These are phyloP conservation scores for Ophiocordyceps camponoti-leonardi DNA, from an alignment of 2,329 filamentous ascomycete genomes.

Conservation along the genomic window DNA sequence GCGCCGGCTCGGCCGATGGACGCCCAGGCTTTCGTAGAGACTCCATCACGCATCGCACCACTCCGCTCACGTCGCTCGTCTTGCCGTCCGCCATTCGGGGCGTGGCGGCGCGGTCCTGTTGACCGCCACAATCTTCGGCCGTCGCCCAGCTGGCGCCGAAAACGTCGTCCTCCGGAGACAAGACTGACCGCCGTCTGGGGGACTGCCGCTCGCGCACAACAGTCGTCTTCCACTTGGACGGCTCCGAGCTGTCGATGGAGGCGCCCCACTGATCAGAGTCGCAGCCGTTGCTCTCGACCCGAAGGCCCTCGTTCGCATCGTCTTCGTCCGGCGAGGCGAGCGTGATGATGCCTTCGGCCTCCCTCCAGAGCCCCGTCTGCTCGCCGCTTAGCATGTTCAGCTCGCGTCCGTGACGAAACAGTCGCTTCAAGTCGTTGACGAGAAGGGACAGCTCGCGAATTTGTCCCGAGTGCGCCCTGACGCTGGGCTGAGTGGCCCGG, in stretches of 20 bases:
- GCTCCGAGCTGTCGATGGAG: slow-evolving; percentile 22
- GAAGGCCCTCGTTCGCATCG: slow-evolving; percentile 15
- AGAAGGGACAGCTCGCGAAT: slow-evolving; percentile 65
- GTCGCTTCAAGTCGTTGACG: slow-evolving; percentile 67
- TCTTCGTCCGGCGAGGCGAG: slow-evolving; percentile 57
- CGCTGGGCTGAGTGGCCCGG: slow-evolving; percentile 64
- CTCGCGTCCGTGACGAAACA: slow-evolving; percentile 52
- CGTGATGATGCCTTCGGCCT: slow-evolving; percentile 75
- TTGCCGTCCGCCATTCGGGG: slow-evolving; percentile 24
- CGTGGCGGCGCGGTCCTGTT: slow-evolving; percentile 19
- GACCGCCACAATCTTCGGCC: slow-evolving; percentile 17
- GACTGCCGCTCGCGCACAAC: slow-evolving; percentile 36
- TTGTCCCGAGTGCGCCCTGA: slow-evolving; percentile 70
- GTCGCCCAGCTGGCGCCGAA: slow-evolving; percentile 36
- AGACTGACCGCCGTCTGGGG: slow-evolving; percentile 41
- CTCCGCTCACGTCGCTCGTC: slow-evolving; percentile 24
- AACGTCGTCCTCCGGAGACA: slow-evolving; percentile 49
- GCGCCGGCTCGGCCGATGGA: slow-evolving; percentile 15
- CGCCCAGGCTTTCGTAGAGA: slow-evolving; percentile 38
- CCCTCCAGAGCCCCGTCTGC: slow-evolving; percentile 50
- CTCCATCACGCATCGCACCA: slow-evolving; percentile 45
- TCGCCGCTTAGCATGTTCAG: slow-evolving; percentile 46
- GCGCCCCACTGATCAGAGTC: slow-evolving; percentile 27
- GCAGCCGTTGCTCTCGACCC: slow-evolving; percentile 22
- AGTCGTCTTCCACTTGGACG: slow-evolving; percentile 28